phyloP scores from a whole-genome alignment of 495 filamentous ascomycete genomes.

The Xylaria venustula region DNA sequence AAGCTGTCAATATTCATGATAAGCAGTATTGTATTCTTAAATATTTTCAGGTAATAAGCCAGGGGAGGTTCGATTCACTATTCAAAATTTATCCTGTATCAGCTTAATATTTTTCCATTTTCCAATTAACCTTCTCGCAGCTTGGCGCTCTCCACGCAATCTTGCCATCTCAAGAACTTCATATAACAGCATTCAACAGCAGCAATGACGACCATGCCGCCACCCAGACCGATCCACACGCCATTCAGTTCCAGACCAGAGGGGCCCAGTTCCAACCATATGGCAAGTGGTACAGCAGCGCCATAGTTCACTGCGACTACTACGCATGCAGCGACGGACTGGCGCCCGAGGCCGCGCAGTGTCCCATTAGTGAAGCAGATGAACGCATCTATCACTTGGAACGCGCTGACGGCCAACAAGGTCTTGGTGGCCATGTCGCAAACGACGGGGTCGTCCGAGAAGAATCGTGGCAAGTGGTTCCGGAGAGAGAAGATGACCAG shows the following conservation, averaged over 20 bases:
- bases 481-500: slow-evolving; percentile 32
- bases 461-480: slow-evolving; percentile 33
- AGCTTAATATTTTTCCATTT: background rate
- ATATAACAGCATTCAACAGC: slow-evolving; percentile 27
- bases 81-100: no score
- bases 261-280: slow-evolving; percentile 58
- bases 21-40: no score
- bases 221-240: slow-evolving; percentile 67
- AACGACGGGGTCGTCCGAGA: slow-evolving; percentile 36
- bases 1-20: no score
- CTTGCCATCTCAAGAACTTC: slow-evolving; percentile 29
- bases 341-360: slow-evolving; percentile 63
- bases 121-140: slow-evolving; percentile 16
- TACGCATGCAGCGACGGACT: slow-evolving; percentile 72
- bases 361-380: slow-evolving; percentile 61
- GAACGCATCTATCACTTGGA: slow-evolving; percentile 34
- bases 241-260: slow-evolving; percentile 61
- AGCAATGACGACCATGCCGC: slow-evolving; percentile 50
- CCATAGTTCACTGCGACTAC: slow-evolving; percentile 70
- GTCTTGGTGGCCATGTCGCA: slow-evolving; percentile 23
- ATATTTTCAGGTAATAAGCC: no score
- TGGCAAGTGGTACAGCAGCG: slow-evolving; percentile 69
- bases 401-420: slow-evolving; percentile 43
- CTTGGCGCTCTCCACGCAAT: slow-evolving; percentile 28
- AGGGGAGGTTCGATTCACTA: no score